These are phyloP conservation scores for Phytophthora tentaculata DNA, from an alignment of 352 stramenopile genomes.

Conservation along the genomic window DNA sequence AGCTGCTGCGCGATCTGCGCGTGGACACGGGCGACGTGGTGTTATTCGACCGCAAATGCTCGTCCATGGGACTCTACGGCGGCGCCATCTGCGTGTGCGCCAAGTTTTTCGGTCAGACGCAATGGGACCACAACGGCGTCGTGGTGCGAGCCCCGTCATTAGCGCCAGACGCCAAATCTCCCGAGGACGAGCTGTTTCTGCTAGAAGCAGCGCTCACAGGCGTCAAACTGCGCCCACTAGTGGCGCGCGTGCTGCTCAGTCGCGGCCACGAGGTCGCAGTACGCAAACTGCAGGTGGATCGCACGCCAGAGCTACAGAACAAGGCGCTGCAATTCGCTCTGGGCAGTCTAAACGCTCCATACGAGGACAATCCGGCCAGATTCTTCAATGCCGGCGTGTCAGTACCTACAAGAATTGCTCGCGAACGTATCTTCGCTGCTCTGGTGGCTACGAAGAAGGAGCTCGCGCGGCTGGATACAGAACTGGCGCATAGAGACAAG, in stretches of 20 bases:
- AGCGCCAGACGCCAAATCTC: slow-evolving; percentile 13
- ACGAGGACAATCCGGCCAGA: slow-evolving; percentile 75
- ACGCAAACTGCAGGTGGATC: slow-evolving; percentile 76
- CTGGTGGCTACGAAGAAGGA: slow-evolving; percentile 73
- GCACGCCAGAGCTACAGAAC: slow-evolving; percentile 63
- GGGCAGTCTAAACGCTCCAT: slow-evolving; percentile 67
- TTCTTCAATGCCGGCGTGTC: slow-evolving; percentile 82
- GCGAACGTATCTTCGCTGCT: slow-evolving; percentile 78
- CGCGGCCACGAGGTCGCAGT: slow-evolving; percentile 72
- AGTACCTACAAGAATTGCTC: slow-evolving; percentile 70
- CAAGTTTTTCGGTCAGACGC: slow-evolving; percentile 84
- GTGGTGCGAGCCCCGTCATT: slow-evolving; percentile 58
- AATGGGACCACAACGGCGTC: slow-evolving; percentile 89
- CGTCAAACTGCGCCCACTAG: slow-evolving; percentile 84
- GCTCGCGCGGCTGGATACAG: slow-evolving; percentile 59
- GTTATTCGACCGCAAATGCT: slow-evolving; percentile 83
- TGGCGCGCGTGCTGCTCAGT: slow-evolving; percentile 78
- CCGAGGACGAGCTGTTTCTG: slow-evolving; percentile 64
- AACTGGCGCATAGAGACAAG: slow-evolving; percentile 67
- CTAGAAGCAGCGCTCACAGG: slow-evolving; percentile 78
- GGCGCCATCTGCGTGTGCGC: slow-evolving; percentile 77
- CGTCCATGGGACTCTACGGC: slow-evolving; percentile 79
- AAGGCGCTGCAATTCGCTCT: slow-evolving; percentile 67
- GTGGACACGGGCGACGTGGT: slow-evolving; percentile 84
- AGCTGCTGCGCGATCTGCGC: slow-evolving; percentile 57